Base-by-base conservation (phyloP, 257 asterid genomes). In the Lycium barbarum region DNA sequence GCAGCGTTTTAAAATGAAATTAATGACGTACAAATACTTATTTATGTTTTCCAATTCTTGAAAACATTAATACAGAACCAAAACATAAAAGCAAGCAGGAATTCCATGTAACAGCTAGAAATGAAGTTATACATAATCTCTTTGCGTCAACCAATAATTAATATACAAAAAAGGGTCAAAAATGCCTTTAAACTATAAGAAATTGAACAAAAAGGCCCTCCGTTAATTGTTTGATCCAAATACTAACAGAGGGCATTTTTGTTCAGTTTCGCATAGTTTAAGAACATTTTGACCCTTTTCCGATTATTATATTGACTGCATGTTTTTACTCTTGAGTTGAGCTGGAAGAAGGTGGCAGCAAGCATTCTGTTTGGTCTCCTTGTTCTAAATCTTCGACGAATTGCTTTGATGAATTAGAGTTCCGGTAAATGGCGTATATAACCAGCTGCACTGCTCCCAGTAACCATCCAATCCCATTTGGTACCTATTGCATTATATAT, bases 391-490 rank as follows among this genome's bases (percentile, higher is more conserved):
- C 92, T 8, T 87, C 49, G 22, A 83, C 57, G 10, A 59, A 73
- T 2, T 84, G 20, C 74, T 67, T 38, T 58, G 92, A 82, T 14
- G 81, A 26, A 70, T 83, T 79, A 12, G 90, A 53, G 40, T 87
- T 88, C 40, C 86, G 86, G 83, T 93, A 92, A n/a, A 90, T 87
- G 53, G 90, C 92, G 80, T 92, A 92, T 5, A 93, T 88, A 49
- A 88, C 84, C 76, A 93, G 86, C 85, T 93, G 97, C 58, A 87
- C 15, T 33, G 59, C 81, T 76, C 97, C 97, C 0, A 93, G 91
- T 5, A 92, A 15, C 61, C 89, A 87, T 51, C 97, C 96, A 18
- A 90, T 87, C 45, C 90, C 90, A 83, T 91, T 93, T 84, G 97
- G 95, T 74, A 93, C 94, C 97, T 92, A 76, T 51, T n/a, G 20